phyloP scores from a whole-genome alignment of 1,284 basidiomycete genomes.

The Apiotrichum akiyoshidainum region DNA sequence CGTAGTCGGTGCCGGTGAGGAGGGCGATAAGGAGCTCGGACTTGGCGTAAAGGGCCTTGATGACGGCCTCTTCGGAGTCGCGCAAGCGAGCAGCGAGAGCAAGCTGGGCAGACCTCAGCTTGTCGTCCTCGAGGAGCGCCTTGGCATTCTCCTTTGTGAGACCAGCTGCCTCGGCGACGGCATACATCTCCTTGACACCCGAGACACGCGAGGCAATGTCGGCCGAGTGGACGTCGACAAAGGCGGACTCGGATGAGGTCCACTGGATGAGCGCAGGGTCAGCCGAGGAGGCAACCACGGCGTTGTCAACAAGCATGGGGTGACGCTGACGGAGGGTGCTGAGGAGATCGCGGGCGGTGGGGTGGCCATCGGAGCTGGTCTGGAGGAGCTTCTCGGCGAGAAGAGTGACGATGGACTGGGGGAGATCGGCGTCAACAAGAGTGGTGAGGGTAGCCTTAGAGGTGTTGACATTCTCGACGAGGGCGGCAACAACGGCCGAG shows the following conservation, averaged over 20 bases:
- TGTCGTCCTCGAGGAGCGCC: conserved; percentile 16
- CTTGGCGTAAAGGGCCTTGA: conserved; percentile 64
- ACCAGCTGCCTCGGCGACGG: conserved; percentile 17
- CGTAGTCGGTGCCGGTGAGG: conserved; percentile 52
- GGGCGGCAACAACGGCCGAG: conserved; percentile 22
- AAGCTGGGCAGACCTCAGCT: conserved; percentile 33
- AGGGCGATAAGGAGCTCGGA: conserved; percentile 55
- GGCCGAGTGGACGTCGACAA: conserved; percentile 48
- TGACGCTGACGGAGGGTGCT: conserved; percentile 42
- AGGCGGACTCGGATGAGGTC: conserved; percentile 28
- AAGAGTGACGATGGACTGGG: conserved; percentile 28
- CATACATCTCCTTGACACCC: conserved; percentile 46
- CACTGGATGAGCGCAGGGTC: conserved; percentile 22
- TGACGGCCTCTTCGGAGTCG: conserved; percentile 62
- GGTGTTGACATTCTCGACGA: conserved; percentile 25
- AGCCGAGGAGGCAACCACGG: conserved; percentile 25
- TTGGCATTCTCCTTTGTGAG: conserved; percentile 14
- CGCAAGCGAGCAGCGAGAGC: conserved; percentile 59
- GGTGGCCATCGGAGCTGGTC: conserved; percentile 17
- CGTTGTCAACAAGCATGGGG: conserved; percentile 37
- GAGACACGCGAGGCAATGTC: conserved; percentile 47
- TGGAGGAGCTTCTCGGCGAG: conserved; percentile 30
- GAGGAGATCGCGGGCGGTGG: conserved; percentile 30
- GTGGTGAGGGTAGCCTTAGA: conserved; percentile 23
- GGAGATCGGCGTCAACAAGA: conserved; percentile 31